Evolutionary conservation across 768 basidiomycete species (phyloP).

Genomic region (Pisolithus marmoratus): DNA sequence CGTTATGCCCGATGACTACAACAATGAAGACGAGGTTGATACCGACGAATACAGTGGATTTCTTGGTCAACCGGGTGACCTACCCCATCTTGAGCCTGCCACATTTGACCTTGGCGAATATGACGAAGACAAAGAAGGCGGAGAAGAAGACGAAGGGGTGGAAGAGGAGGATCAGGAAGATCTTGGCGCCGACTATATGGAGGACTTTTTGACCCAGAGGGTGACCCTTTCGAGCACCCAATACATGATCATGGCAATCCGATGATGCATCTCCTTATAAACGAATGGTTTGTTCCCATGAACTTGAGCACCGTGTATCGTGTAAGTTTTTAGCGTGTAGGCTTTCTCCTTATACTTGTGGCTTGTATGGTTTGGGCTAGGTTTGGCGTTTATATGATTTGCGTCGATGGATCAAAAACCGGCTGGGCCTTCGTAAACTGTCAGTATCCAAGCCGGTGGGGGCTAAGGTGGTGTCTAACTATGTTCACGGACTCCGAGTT

Average conservation of each 20-base stretch:
- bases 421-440: too few relatives aligned
- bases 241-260: background rate
- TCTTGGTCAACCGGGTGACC: background rate
- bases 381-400: too few relatives aligned
- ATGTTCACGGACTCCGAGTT: too few relatives aligned
- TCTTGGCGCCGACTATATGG: constrained; percentile 2
- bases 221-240: background rate
- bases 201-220: background rate
- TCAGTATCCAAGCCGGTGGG: too few relatives aligned
- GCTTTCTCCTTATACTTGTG: background rate
- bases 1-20: background rate
- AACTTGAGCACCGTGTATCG: constrained; percentile 19
- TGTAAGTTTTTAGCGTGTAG: constrained; percentile 17
- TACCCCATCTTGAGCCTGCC: constrained; percentile 1
- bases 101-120: background rate
- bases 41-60: background rate
- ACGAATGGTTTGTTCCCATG: constrained; percentile 17
- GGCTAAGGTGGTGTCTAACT: too few relatives aligned
- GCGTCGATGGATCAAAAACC: too few relatives aligned
- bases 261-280: constrained; percentile 6
- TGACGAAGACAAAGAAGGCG: constrained; percentile 5
- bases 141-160: constrained; percentile 4
- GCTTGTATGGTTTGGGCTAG: background rate
- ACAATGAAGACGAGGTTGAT: background rate
- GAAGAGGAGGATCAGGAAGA: constrained; percentile 5